Percentiles rank a stretch among this genome's conserved stretches.
These are phyloP conservation scores for Strobilomyces echinocephalus DNA, from an alignment of 768 basidiomycete species.

Conservation along the genomic window DNA sequence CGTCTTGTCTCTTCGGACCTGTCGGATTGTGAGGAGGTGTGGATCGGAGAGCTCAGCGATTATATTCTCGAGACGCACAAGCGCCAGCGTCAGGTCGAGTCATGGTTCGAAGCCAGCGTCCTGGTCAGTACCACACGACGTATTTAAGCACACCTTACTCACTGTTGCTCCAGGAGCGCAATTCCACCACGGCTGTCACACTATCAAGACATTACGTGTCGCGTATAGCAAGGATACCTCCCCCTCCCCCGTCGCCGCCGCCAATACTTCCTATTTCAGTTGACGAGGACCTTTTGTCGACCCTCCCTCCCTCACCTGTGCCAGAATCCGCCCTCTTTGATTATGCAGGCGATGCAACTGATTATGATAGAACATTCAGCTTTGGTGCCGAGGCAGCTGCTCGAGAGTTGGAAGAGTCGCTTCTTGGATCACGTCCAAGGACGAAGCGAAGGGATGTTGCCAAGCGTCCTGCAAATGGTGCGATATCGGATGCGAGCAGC, in stretches of 20 bases:
- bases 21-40: slow-evolving; percentile 75
- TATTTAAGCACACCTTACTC: background rate
- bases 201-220: slow-evolving; percentile 34
- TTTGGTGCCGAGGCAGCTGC: slow-evolving; percentile 51
- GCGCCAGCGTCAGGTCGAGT: slow-evolving; percentile 66
- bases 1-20: slow-evolving; percentile 67
- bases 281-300: slow-evolving; percentile 35
- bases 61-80: slow-evolving; percentile 71
- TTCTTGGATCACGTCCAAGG: slow-evolving; percentile 38
- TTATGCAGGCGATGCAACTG: slow-evolving; percentile 21
- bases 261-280: slow-evolving; percentile 26
- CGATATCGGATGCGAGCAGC: slow-evolving; percentile 56
- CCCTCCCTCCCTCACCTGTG: slow-evolving; percentile 35
- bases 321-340: slow-evolving; percentile 30
- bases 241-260: slow-evolving; percentile 37
- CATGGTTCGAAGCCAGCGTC: slow-evolving; percentile 66
- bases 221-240: slow-evolving; percentile 45
- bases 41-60: slow-evolving; percentile 63
- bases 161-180: slow-evolving; percentile 55
- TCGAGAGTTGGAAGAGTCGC: slow-evolving; percentile 51
- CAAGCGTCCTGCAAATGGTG: slow-evolving; percentile 47
- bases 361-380: slow-evolving; percentile 22
- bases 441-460: slow-evolving; percentile 41
- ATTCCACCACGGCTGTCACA: slow-evolving; percentile 51
- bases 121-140: slow-evolving; percentile 41